These are phyloP conservation scores for Chenopodium quinoa DNA, from an alignment of 148 eudicot species.

Conservation along the genomic window DNA sequence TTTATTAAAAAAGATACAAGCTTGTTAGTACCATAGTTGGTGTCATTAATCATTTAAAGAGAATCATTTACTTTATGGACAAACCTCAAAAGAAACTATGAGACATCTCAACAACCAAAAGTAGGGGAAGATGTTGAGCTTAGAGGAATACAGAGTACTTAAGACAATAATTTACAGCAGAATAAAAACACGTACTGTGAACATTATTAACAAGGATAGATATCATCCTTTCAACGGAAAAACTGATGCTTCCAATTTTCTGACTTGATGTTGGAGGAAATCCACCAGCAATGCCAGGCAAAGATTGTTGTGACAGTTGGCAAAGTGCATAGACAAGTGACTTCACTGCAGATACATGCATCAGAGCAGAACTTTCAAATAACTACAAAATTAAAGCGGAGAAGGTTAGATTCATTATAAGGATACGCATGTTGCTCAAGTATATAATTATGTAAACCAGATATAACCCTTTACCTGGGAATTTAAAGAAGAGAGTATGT, in stretches of 20 bases:
- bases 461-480: slow-evolving; percentile 58
- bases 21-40: too few relatives aligned
- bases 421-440: not conserved
- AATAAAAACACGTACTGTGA: slow-evolving; percentile 60
- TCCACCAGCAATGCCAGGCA: slow-evolving; percentile 55
- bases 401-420: slow-evolving; percentile 21
- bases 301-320: slow-evolving; percentile 80
- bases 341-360: slow-evolving; percentile 90
- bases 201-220: slow-evolving; percentile 84
- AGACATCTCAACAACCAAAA: not conserved
- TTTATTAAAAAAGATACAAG: too few relatives aligned
- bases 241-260: slow-evolving; percentile 85
- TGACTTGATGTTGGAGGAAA: slow-evolving; percentile 64
- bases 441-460: not conserved
- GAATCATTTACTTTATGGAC: not conserved
- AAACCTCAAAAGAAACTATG: not conserved
- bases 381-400: slow-evolving; percentile 48
- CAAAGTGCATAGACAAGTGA: slow-evolving; percentile 93
- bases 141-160: not conserved
- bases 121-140: not conserved
- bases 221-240: slow-evolving; percentile 88
- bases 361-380: slow-evolving; percentile 89
- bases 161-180: not conserved
- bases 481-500: slow-evolving; percentile 88
- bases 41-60: not conserved